Base-by-base conservation (phyloP, 306 rosid species). In the Vicia villosa region DNA sequence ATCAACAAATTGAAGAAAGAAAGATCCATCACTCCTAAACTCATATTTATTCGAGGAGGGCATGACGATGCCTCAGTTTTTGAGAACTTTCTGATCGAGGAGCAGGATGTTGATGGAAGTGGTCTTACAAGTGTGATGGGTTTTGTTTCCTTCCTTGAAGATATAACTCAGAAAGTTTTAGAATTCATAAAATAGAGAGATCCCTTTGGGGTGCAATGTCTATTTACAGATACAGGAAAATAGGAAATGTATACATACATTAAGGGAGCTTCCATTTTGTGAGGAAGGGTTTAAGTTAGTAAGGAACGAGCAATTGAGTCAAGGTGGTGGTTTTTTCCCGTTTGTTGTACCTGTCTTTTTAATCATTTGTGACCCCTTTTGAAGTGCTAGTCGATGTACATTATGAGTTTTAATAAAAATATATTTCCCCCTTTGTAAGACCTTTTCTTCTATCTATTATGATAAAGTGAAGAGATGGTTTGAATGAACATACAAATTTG, bases 1-100 rank as follows among this genome's bases (percentile, higher is more conserved):
- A 90, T 93, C 79, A 90, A 90, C 79, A 84, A 81, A 66, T 47
- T 88, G 79, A 93, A 90, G 88, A 84, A 85, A 85, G 96, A 90
- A 74, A 88, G 98, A 77, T 90, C 94, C 75, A 87, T 93, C 74
- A 88, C 98, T 63, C 98, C 98, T 1, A 94, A 91, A 66, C 97
- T 94, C 74, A 51, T 87, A 55, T 88, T 94, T 78, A 87, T 94
- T 69, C 83, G 76, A 55, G 98, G 97, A 67, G 97, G 98, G 65
- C 94, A 81, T 50, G 98, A 90, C 6, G 97, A 94, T 76, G 97
- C 97, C 42, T 82, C 97, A 5, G 38, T 82, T 73, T 94, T 94
- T 16, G 97, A 94, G 74, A 90, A 84, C 86, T 90, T 82, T 80
- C 92, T 94, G 72, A 94, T 94, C 5, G 98, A 94, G 84, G 98